Evolutionary conservation across 495 filamentous ascomycete species (phyloP), one percentile per base, ranked within the genome.

Genomic region (Chaetomium cochliodes): DNA sequence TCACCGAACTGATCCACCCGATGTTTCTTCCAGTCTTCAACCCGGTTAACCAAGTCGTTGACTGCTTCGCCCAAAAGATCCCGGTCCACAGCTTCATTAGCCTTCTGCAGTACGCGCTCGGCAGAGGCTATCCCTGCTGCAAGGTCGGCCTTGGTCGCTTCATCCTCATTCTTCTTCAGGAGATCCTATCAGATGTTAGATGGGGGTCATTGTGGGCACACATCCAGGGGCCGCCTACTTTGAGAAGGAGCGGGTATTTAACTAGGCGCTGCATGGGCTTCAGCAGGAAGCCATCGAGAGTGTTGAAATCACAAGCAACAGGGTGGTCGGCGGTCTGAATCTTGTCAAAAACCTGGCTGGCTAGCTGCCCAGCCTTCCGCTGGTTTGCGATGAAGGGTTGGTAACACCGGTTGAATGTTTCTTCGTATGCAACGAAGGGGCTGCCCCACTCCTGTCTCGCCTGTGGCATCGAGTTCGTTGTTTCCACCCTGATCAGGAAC

Each of bases 11-110:
- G 85, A 49, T 96, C 90, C 30, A 97, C 86, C 46, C 87, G 86
- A 72, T 98, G 90, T 37, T 91, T 87, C 73, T 97, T 98, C 94
- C 94, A 98, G 74, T 98, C 94, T 70, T 98, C 94, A 0, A 98
- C 94, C n/a, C 92, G 84, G 44, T 79, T 76, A 60, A 86, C 85
- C 18, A 98, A 80, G 54, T 98, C 96, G 58, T 87, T 84, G 22
- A 97, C 80, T 11, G 93, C 92, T 62, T 90, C 86, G 47, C 84
- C 79, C 58, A 94, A 81, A 58, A 96, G 86, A 71, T 96, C 91
- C 56, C 90, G 89, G 70, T 93, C 87, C 49, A 98, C 90, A 20
- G 92, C 94, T 58, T 92, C 87, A 68, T 97, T 96, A 5, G 94
- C 93, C 63, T 87, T 86, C 65, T 88, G 84, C 16, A 98, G 81